A percentile compares a stretch with the other conserved stretches of the same genome.
These are phyloP conservation scores for Aspergillus puulaauensis DNA, from an alignment of 2,329 filamentous ascomycete genomes.

Conservation along the genomic window DNA sequence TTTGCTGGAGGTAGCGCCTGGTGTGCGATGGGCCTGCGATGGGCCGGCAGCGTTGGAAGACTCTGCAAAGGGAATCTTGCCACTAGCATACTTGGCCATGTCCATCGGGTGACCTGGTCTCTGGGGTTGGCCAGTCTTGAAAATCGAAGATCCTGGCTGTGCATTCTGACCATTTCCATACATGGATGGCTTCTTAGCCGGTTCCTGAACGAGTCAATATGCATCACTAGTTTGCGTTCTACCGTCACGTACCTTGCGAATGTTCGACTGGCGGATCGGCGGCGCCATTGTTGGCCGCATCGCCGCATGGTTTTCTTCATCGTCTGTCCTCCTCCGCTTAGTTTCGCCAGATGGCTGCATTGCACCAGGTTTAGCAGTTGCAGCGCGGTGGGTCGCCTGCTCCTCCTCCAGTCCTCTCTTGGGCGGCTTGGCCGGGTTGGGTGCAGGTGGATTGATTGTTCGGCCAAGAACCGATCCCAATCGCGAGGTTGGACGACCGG, in stretches of 20 bases:
- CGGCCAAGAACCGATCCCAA: conserved; percentile 50
- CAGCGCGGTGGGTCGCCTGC: conserved; percentile 46
- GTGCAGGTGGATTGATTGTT: conserved; percentile 61
- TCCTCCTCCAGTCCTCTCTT: conserved; percentile 72
- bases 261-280: conserved; percentile 77
- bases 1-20: conserved; percentile 53
- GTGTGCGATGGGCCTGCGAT: conserved; percentile 62
- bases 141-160: conserved; percentile 32
- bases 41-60: conserved; percentile 54
- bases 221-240: neutral
- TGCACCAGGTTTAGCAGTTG: conserved; percentile 38
- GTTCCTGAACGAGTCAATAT: conserved; percentile 22
- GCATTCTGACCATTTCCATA: conserved; percentile 38
- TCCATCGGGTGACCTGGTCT: conserved; percentile 71
- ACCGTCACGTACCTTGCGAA: conserved; percentile 52
- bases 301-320: conserved; percentile 62
- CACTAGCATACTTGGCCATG: conserved; percentile 84
- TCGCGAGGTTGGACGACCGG: conserved; percentile 52
- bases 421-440: conserved; percentile 67
- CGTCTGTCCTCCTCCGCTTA: conserved; percentile 78
- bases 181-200: conserved; percentile 43
- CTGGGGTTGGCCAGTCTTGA: conserved; percentile 52
- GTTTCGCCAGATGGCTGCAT: conserved; percentile 69
- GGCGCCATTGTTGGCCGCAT: conserved; percentile 73
- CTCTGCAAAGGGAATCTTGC: conserved; percentile 85